Percentiles rank a stretch among this genome's conserved stretches.
Conservation (phyloP, 78 protist genomes). For the Cavenderia fasciculata region DNA sequence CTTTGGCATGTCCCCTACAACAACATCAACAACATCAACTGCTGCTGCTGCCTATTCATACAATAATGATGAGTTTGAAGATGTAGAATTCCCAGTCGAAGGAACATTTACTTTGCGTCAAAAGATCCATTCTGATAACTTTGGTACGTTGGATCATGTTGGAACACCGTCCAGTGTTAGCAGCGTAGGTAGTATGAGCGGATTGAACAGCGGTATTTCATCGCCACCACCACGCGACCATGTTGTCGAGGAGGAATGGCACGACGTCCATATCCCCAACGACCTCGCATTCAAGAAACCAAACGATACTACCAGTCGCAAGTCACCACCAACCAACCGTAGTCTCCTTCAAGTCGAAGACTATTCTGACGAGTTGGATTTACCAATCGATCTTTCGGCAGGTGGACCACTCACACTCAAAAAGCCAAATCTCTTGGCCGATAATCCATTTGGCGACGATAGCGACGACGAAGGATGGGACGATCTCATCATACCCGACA, state of each 20-base stretch:
- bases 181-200: too few species aligned
- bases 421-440: conserved; percentile 6
- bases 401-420: conserved; percentile 35
- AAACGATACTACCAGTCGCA: conserved; percentile 1
- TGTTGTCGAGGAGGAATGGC: conserved; percentile 71
- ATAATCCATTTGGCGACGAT: conserved; percentile 68
- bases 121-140: conserved; percentile 5
- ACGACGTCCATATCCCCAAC: conserved; percentile 20
- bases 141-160: neutral
- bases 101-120: conserved; percentile 2
- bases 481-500: conserved; percentile 31
- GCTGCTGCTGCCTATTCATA: neutral
- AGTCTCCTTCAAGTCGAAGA: conserved; percentile 20
- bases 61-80: conserved; percentile 37
- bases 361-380: conserved; percentile 29
- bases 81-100: conserved; percentile 19
- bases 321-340: conserved; percentile 36
- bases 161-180: neutral
- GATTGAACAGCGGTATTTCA: neutral
- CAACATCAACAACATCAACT: neutral
- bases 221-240: neutral
- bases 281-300: conserved; percentile 10
- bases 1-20: neutral
- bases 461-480: conserved; percentile 30
- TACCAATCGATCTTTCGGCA: neutral